These are phyloP conservation scores for Polygonum aviculare DNA, from an alignment of 148 eudicot genomes.

Conservation along the genomic window DNA sequence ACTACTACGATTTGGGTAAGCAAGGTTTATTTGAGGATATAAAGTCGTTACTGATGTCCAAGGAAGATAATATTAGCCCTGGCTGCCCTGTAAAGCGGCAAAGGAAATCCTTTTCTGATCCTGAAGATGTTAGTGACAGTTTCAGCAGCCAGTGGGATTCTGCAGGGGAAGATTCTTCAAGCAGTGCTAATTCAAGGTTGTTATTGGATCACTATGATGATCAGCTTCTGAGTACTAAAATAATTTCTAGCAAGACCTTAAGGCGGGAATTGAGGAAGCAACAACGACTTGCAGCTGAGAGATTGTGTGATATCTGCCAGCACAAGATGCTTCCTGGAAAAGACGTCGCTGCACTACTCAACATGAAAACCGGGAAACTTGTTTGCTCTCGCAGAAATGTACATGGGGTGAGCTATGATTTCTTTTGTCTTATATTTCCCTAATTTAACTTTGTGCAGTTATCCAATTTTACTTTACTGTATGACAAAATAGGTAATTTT, in stretches of 20 bases:
- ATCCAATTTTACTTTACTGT: background rate
- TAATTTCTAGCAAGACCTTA: constrained; percentile 43
- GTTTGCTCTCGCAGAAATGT: constrained; percentile 78
- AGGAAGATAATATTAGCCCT: constrained; percentile 29
- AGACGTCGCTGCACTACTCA: constrained; percentile 78
- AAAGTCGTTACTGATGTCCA: constrained; percentile 33
- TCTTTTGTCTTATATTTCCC: background rate
- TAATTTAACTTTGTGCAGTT: background rate
- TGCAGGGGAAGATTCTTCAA: constrained; percentile 63
- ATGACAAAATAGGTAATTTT: background rate
- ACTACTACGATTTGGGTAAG: constrained; percentile 65
- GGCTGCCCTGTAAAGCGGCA: constrained; percentile 34
- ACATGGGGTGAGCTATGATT: constrained; percentile 50
- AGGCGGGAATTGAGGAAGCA: constrained; percentile 60
- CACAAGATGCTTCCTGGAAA: constrained; percentile 91
- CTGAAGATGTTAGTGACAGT: constrained; percentile 46
- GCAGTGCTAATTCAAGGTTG: constrained; percentile 28
- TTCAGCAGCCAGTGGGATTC: constrained; percentile 42
- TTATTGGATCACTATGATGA: constrained; percentile 44
- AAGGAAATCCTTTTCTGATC: constrained; percentile 57
- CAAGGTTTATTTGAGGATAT: constrained; percentile 49
- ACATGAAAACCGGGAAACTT: constrained; percentile 71
- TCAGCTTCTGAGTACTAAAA: constrained; percentile 42
- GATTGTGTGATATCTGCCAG: constrained; percentile 78
- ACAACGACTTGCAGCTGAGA: constrained; percentile 55